These are phyloP conservation scores for Spiromastix sp. DNA, from an alignment of 2,329 filamentous ascomycete genomes.

Conservation along the genomic window DNA sequence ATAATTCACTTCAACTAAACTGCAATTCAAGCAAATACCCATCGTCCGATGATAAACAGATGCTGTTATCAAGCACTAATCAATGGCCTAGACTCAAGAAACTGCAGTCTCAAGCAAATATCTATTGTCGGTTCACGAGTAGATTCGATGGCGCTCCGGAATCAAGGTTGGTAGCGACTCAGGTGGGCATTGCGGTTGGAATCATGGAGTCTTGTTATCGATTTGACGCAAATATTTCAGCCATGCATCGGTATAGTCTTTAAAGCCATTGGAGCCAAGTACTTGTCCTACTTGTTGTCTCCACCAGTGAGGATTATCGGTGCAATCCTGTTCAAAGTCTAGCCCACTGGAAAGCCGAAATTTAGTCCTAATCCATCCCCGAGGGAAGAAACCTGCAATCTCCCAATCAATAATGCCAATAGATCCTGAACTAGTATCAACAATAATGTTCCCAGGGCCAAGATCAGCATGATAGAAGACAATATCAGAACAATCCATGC, in stretches of 20 bases:
- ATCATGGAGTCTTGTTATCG: too few species aligned
- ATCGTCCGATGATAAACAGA: too few species aligned
- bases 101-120: too few species aligned
- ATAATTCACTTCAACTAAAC: too few species aligned
- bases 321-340: slow-evolving; percentile 13
- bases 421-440: slow-evolving; percentile 10
- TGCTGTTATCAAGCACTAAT: too few species aligned
- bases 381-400: slow-evolving; percentile 20
- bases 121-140: too few species aligned
- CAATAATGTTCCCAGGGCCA: slow-evolving; percentile 21
- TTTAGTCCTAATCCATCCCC: slow-evolving; percentile 23
- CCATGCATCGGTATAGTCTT: slow-evolving; percentile 4
- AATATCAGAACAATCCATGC: slow-evolving; percentile 20
- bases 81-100: too few species aligned
- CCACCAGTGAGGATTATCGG: slow-evolving; percentile 3
- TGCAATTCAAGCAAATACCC: too few species aligned
- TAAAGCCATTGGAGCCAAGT: slow-evolving; percentile 2
- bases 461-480: slow-evolving; percentile 23
- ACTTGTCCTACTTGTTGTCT: not conserved
- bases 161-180: too few species aligned
- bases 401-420: slow-evolving; percentile 25
- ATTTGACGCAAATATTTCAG: too few species aligned
- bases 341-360: slow-evolving; percentile 22
- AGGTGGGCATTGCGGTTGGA: too few species aligned
- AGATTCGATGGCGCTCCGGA: too few species aligned